Conservation (phyloP, 805 yeast genomes). For the Saturnispora sanitii region DNA sequence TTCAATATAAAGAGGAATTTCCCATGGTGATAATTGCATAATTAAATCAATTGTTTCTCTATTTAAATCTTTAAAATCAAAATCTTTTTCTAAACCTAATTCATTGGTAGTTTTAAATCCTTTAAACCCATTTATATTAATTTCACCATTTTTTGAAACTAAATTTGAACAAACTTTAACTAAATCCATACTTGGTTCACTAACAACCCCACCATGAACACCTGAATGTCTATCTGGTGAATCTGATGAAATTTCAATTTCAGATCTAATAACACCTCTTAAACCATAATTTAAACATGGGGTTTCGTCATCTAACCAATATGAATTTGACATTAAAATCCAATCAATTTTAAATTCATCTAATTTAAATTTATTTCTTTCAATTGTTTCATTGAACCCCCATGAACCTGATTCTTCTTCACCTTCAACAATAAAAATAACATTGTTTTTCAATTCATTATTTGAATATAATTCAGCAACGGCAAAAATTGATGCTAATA, state of each 20-base stretch:
- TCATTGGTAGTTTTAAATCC: background rate
- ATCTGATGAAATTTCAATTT: constrained; percentile 61
- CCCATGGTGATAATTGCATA: constrained; percentile 32
- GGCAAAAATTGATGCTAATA: constrained; percentile 76
- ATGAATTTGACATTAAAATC: constrained; percentile 82
- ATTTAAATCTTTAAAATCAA: constrained; percentile 5
- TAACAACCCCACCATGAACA: constrained; percentile 84
- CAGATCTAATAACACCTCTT: constrained; percentile 80
- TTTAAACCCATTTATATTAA: constrained; percentile 47
- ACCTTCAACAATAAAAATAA: constrained; percentile 82
- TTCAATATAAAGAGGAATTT: constrained; percentile 50
- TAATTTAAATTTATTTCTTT: constrained; percentile 23
- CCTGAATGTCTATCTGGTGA: constrained; percentile 92
- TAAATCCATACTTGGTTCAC: constrained; percentile 85
- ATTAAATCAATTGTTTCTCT: background rate
- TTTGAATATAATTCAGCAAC: constrained; percentile 59
- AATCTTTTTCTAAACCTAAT: background rate
- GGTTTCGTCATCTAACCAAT: constrained; percentile 81
- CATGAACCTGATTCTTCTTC: constrained; percentile 91
- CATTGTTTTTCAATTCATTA: constrained; percentile 52
- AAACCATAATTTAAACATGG: constrained; percentile 94
- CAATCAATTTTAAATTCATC: constrained; percentile 59
- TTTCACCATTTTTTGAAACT: constrained; percentile 41
- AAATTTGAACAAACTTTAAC: constrained; percentile 61
- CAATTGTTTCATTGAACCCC: constrained; percentile 69